Evolutionary conservation across 306 rosid species (phyloP), one percentile per base, ranked within the genome.

Genomic region (Alnus glutinosa): DNA sequence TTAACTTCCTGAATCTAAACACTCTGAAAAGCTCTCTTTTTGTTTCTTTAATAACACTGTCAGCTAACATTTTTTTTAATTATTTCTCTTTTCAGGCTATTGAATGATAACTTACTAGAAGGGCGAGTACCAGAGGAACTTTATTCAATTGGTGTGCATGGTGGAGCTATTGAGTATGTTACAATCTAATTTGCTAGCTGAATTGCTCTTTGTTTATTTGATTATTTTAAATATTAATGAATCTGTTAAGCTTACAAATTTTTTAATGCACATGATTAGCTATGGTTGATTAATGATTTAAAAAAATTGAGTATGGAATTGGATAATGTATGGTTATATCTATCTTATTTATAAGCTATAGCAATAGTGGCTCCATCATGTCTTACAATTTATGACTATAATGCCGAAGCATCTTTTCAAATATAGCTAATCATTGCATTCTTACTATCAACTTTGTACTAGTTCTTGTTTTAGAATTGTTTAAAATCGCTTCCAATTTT

Each of bases 121-220:
- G 99, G 99, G 30, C 90, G 73, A 76, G 99, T 95, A 64, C 97
- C 94, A 3, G 98, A 90, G 73, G 83, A 90, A 77, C 88, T 95
- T 49, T 95, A 89, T 87, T 95, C 98, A 0, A 70, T 95, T 79
- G 98, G 93, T 70, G 99, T 95, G 85, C 98, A 92, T 57, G 99
- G 99, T 50, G 99, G 99, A 85, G 90, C 91, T 54, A 90, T 95
- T 71, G 98, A 95, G 98, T 95, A 93, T 74, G 97, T 78, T 62
- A 36, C 50, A 52, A 48, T 81, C 73, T 78, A 50, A 55, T 76
- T 70, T 9, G 51, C 71, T 51, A 15, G 70, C 73, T 73, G 69
- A 16, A 49, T 64, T 69, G 42, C 62, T 61, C 2, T 66, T 54
- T 67, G 12, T 32, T 55, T 28, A 19, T 1, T 5, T 50, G 55